Base-by-base conservation (phyloP, 2,329 filamentous ascomycete genomes). In the Fusarium anthophilum region DNA sequence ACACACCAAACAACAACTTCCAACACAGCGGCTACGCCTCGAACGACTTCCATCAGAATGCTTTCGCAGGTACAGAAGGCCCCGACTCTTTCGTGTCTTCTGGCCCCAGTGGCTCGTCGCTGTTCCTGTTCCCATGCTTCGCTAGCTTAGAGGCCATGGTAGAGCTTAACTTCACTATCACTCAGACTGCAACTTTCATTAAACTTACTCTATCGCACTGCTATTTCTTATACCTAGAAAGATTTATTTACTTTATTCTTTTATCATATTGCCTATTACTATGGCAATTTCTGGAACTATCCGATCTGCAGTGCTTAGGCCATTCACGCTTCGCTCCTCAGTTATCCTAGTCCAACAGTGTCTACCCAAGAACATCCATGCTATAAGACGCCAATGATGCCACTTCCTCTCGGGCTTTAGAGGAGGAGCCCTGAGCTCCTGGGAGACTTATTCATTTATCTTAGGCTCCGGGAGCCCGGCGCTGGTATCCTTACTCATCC, bases 91-190 rank as follows among this genome's bases (percentile, higher is more conserved):
- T 41, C 8, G 39, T 1, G 10, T n/a, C 13, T 47, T 10, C 18
- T 14, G 24, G 18, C 24, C 18, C 44, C 0, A 12, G 18, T 3
- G 17, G 24, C 24, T 28, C 6, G 5, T 28, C 3, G 0, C 44
- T 47, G 18, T 47, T 47, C 12, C 24, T 20, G 0, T 26, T 45
- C 5, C 14, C 14, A 0, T 0, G 3, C 8, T 28, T 14, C 4
- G 1, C 18, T 28, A 4, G 24, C 24, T 14, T 22, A n/a, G 24
- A 47, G 24, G 44, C 18, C 3, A 0, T 22, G 24, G 6, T 6
- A 28, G 24, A 28, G 18, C 44, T 28, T 0, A 28, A 9, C 13
- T 8, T 22, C 18, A 28, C 18, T 0, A 28, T 6, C 5, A 28
- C 11, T 13, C 6, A 47, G 24, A 28, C 44, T 47, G 12, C 18